phyloP scores from a whole-genome alignment of 1,139 yeast species.

The Sugiyamaella grinbergsii region DNA sequence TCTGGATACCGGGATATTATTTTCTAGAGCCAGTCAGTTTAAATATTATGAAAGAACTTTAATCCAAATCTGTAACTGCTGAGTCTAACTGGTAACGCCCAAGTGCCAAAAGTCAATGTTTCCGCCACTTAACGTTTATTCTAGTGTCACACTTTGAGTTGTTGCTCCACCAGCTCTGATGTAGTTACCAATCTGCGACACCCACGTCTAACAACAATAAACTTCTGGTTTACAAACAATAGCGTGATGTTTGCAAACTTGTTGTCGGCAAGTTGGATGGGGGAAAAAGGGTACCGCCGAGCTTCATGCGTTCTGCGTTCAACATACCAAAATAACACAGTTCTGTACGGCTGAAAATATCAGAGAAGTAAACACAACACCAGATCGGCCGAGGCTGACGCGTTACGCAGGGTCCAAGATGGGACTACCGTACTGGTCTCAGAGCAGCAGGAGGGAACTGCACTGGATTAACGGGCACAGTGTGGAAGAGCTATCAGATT shows the following conservation, averaged over 20 bases:
- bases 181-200: background rate
- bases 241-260: too few species aligned
- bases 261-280: constrained; percentile 3
- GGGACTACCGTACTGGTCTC: background rate
- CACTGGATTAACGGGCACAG: too few species aligned
- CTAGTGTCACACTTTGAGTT: too few species aligned
- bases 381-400: constrained; percentile 8
- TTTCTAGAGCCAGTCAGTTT: background rate
- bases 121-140: background rate
- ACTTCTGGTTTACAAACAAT: background rate
- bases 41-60: too few species aligned
- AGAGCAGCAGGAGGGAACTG: background rate
- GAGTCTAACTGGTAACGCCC: background rate
- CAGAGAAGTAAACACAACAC: constrained; percentile 7
- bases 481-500: too few species aligned
- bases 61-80: too few species aligned
- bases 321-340: too few species aligned
- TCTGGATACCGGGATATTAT: too few species aligned
- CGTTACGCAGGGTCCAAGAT: background rate
- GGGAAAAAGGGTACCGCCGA: constrained; percentile 2
- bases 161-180: background rate
- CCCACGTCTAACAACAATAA: background rate
- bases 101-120: background rate
- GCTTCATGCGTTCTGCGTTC: background rate
- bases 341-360: constrained; percentile 12